Base-by-base conservation (phyloP, 192 early-diverging fungal species). In the Coemansia sp. region DNA sequence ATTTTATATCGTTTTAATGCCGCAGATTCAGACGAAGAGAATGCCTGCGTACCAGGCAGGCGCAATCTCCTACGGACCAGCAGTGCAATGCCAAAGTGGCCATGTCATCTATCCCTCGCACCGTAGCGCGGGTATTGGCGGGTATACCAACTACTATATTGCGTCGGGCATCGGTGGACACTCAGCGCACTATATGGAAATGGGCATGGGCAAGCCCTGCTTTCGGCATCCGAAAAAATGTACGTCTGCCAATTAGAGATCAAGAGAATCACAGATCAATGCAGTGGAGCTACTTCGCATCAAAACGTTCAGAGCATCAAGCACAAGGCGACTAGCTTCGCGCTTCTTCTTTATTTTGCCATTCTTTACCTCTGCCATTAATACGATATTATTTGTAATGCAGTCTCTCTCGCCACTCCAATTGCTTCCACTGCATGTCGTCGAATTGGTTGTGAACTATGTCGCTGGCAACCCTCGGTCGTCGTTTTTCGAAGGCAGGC, bases 131-230 rank as follows among this genome's bases (percentile, higher is more conserved):
- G 31, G 57, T 3, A 60, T 60, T 16, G 57, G 57, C 7, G 57
- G 57, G 15, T n/a, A 33, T 6, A 18, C 29, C 16, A 31, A 60
- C 13, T 60, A 18, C 8, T 60, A 60, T 18, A 33, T 33, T 2
- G 6, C 57, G 16, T 60, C 57, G 33, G 57, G 57, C 15, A 60
- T 60, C 31, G 57, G 57, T 7, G 57, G 57, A 5, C 57, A 60
- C 57, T 34, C 57, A 18, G 15, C 2, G 31, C 4, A 36, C 15
- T 36, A 33, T 24, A 60, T 34, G 57, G 57, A 60, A 31, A 31
- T 60, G 8, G 57, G 57, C 57, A 60, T 60, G 57, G 57, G 57
- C 15, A 60, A 60, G 31, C 57, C 57, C 15, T 60, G 57, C 57
- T 15, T 60, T 8, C 29, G 57, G 5, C 57, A 31, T 10, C 49